Conservation (phyloP, 768 basidiomycete genomes). For the Lactifluus subvellereus region DNA sequence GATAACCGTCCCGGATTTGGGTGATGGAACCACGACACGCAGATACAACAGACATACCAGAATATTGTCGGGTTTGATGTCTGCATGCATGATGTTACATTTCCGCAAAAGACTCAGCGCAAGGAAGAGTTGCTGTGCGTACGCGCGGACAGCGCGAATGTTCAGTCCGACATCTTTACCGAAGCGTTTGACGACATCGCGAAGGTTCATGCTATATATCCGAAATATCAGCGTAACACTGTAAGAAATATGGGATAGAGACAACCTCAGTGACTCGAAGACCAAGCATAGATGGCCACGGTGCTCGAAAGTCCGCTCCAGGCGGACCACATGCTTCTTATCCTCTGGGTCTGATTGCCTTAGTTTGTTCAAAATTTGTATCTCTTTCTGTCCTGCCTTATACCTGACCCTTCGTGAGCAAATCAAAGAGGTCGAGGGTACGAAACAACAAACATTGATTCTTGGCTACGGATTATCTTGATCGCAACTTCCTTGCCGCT, state of each 20-base stretch:
- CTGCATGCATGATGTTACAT: constrained; percentile 93
- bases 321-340: constrained; percentile 92
- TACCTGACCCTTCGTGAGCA: constrained; percentile 51
- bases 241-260: constrained; percentile 1
- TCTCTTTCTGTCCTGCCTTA: constrained; percentile 91
- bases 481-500: constrained; percentile 83
- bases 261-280: constrained; percentile 87
- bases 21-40: background rate
- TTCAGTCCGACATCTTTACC: constrained; percentile 97
- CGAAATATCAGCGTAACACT: constrained; percentile 9
- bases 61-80: constrained; percentile 98
- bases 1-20: background rate
- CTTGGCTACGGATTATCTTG: constrained; percentile 93
- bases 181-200: constrained; percentile 96
- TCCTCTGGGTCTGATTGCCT: constrained; percentile 90
- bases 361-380: constrained; percentile 80
- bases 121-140: constrained; percentile 93
- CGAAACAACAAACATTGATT: constrained; percentile 73
- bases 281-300: constrained; percentile 95
- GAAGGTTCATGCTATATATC: constrained; percentile 81
- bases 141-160: constrained; percentile 96
- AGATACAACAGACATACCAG: constrained; percentile 48
- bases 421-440: background rate
- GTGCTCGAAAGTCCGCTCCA: constrained; percentile 94
- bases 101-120: constrained; percentile 80